phyloP scores from a whole-genome alignment of 2,329 filamentous ascomycete species.

The Leptosphaerulina australis region DNA sequence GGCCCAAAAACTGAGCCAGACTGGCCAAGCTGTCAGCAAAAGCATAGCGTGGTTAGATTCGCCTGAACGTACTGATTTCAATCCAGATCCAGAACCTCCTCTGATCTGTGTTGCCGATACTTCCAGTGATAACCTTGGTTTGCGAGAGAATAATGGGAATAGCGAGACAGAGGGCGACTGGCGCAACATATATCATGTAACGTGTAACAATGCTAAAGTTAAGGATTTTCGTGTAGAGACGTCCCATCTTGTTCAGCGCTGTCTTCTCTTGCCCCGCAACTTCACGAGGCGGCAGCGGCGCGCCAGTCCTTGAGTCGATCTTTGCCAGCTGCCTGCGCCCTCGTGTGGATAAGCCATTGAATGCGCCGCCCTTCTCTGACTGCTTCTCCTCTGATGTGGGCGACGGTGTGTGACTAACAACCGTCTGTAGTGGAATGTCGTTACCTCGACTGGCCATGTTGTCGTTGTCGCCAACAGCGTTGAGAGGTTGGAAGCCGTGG shows the following conservation, averaged over 20 bases:
- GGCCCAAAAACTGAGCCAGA: conserved; percentile 68
- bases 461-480: conserved; percentile 29
- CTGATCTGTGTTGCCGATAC: conserved; percentile 62
- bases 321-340: conserved; percentile 37
- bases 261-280: conserved; percentile 59
- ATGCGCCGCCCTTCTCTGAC: conserved; percentile 49
- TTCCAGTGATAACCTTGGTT: conserved; percentile 46
- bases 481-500: conserved; percentile 47
- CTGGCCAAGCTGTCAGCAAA: conserved; percentile 26
- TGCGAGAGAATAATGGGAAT: conserved; percentile 69
- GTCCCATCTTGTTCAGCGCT: conserved; percentile 62
- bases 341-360: conserved; percentile 50
- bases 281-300: conserved; percentile 37
- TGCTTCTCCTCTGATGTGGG: conserved; percentile 38
- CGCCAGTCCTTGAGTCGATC: conserved; percentile 40
- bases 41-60: neutral
- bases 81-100: conserved; percentile 70
- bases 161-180: conserved; percentile 63
- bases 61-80: conserved; percentile 57
- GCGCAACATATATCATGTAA: conserved; percentile 67
- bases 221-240: conserved; percentile 64
- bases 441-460: conserved; percentile 58
- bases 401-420: conserved; percentile 56
- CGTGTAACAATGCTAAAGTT: conserved; percentile 68
- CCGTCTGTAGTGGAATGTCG: conserved; percentile 66